phyloP scores from a whole-genome alignment of 140 eudicot genomes.

The Bidens hawaiensis region DNA sequence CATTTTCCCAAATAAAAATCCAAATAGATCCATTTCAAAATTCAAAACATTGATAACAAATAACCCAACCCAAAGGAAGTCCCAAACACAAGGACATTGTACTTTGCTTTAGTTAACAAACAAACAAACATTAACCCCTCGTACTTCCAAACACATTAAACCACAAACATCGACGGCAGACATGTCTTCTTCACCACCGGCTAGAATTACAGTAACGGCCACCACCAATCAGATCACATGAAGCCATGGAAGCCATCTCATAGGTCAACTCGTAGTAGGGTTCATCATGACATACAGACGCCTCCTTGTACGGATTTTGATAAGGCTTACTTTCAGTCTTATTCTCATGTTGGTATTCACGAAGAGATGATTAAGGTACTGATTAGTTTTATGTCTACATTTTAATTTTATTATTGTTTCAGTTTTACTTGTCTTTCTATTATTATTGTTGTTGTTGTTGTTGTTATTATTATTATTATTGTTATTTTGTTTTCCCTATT shows the following conservation, averaged over 20 bases:
- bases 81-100: no score
- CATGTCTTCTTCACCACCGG: slow-evolving; percentile 28
- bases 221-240: slow-evolving; percentile 31
- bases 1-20: no score
- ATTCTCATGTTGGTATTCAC: slow-evolving; percentile 91
- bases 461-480: no score
- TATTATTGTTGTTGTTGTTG: slow-evolving; percentile 7
- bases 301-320: slow-evolving; percentile 90
- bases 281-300: slow-evolving; percentile 26
- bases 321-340: slow-evolving; percentile 83
- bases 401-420: no score
- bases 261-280: slow-evolving; percentile 49
- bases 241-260: slow-evolving; percentile 41
- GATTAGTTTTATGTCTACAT: no score
- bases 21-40: no score
- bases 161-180: slow-evolving; percentile 21
- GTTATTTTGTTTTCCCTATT: no score
- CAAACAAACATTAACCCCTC: background rate
- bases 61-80: no score
- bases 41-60: no score
- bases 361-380: slow-evolving; percentile 99
- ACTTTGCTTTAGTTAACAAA: no score
- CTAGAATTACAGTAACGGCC: slow-evolving; percentile 38
- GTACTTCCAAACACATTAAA: background rate
- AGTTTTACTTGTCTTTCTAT: background rate